phyloP scores from a whole-genome alignment of 805 yeast genomes.

The Danielia reshetovae region DNA sequence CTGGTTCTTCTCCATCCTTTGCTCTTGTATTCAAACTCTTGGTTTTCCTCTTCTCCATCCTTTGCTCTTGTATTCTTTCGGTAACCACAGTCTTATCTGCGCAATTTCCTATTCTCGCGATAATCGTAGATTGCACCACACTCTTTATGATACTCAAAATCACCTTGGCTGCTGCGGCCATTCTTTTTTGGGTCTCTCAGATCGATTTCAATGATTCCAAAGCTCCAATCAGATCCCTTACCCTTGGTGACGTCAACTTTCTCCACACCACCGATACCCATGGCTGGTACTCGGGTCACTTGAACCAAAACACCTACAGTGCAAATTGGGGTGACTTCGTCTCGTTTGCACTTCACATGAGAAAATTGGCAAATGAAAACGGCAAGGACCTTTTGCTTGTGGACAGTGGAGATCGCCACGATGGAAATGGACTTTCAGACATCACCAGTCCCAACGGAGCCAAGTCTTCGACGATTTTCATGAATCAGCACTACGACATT shows the following conservation, averaged over 20 bases:
- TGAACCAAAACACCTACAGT: slow-evolving; percentile 67
- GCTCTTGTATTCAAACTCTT: too few species aligned
- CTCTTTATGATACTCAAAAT: not conserved
- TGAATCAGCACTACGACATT: slow-evolving; percentile 65
- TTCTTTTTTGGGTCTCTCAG: too few species aligned
- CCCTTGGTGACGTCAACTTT: slow-evolving; percentile 61
- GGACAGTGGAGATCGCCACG: slow-evolving; percentile 92
- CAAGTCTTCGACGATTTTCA: slow-evolving; percentile 59
- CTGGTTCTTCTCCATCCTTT: too few species aligned
- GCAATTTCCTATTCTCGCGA: not conserved
- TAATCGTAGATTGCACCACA: too few species aligned
- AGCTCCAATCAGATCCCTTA: slow-evolving; percentile 2
- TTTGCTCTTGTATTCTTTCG: too few species aligned
- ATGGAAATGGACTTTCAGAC: slow-evolving; percentile 89
- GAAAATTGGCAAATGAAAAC: slow-evolving; percentile 36
- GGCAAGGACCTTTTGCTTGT: slow-evolving; percentile 66
- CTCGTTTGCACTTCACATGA: slow-evolving; percentile 58
- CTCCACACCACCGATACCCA: slow-evolving; percentile 96
- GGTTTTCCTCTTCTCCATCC: too few species aligned
- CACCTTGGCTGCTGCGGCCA: too few species aligned
- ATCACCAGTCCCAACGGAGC: slow-evolving; percentile 71
- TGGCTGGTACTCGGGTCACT: slow-evolving; percentile 93
- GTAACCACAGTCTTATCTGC: too few species aligned
- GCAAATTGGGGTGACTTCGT: slow-evolving; percentile 93
- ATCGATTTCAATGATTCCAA: too few species aligned